Evolutionary conservation across 106 monocot species (phyloP), one percentile per base, ranked within the genome.

Genomic region (Allium fistulosum): DNA sequence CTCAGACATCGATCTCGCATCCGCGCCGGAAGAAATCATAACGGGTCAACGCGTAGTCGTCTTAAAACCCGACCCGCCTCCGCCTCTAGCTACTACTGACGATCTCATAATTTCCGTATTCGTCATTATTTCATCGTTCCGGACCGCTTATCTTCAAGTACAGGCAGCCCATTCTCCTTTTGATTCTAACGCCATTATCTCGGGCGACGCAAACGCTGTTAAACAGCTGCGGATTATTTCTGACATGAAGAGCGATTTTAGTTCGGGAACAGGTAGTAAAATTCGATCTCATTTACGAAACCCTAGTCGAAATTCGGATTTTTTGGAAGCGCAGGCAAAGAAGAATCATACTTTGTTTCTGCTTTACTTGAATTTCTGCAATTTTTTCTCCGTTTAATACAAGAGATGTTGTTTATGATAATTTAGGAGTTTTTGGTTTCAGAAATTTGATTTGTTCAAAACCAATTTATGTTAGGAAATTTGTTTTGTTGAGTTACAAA

Each of bases 1-100:
- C 13, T 22, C 22, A 22, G 22, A 22, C 22, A 22, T 22, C 22
- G 52, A 53, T 53, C 52, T 53, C 55, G 61, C 45, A 18, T 53
- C 78, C 45, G 65, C 78, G 16, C 71, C 79, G 9, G 92, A 84
- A 27, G 88, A 83, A 69, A 57, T 99, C 66, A 90, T 93, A 58
- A 81, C 99, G 57, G 92, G 81, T 59, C 99, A 99, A 71, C 81
- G 92, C 14, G 99, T 99, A 26, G 90, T 99, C 72, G 87, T 99
- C 65, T 72, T 99, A 65, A 93, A 87, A 66, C 97, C 92, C 53
- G 92, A 99, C 63, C 81, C 79, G 46, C 58, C 26, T 27, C 69
- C 67, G 5, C 13, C 61, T 63, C 18, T 37, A 17, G 48, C 78
- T 71, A 56, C 8, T 11, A 68, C 66, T 18, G 77, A 69, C 11